A percentile compares a stretch with the other conserved stretches of the same genome.
Evolutionary conservation across 1,139 yeast genomes (phyloP).

Genomic region (Sugiyamaella paludigena): DNA sequence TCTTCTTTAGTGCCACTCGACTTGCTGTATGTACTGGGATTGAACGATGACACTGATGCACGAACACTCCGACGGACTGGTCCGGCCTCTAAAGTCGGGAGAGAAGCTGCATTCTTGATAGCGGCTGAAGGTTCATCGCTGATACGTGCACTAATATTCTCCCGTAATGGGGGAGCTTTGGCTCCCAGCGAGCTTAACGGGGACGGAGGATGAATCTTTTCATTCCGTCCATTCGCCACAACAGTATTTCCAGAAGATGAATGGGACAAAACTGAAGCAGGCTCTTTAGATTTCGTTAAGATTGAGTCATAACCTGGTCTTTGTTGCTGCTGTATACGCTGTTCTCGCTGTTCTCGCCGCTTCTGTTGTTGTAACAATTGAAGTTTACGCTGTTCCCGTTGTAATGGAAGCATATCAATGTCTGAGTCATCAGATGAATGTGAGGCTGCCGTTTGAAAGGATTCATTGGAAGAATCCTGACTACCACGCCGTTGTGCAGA

Average conservation of each 20-base stretch:
- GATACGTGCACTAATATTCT: background rate
- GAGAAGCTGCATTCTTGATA: slow-evolving; percentile 14
- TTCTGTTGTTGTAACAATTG: background rate
- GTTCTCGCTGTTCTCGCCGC: background rate
- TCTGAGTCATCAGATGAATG: slow-evolving; percentile 12
- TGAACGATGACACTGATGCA: slow-evolving; percentile 14
- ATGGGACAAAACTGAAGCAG: slow-evolving; percentile 11
- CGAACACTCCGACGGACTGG: slow-evolving; percentile 16
- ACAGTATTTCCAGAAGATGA: slow-evolving; percentile 19
- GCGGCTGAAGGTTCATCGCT: background rate
- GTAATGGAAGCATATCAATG: slow-evolving; percentile 5
- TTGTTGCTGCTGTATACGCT: too few relatives aligned
- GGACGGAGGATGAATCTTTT: background rate
- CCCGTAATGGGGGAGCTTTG: slow-evolving; percentile 5
- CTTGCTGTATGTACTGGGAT: slow-evolving; percentile 5
- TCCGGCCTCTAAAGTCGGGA: slow-evolving; percentile 9
- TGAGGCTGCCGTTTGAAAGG: slow-evolving; percentile 23
- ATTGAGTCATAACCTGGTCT: background rate
- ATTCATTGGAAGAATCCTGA: slow-evolving; percentile 23
- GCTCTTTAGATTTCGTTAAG: background rate
- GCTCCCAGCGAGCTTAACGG: slow-evolving; percentile 6
- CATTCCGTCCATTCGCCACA: background rate
- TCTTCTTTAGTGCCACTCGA: background rate
- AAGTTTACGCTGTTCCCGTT: background rate
- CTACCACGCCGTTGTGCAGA: slow-evolving; percentile 9